Conservation (phyloP, 768 basidiomycete genomes). For the Calocybe indica region DNA sequence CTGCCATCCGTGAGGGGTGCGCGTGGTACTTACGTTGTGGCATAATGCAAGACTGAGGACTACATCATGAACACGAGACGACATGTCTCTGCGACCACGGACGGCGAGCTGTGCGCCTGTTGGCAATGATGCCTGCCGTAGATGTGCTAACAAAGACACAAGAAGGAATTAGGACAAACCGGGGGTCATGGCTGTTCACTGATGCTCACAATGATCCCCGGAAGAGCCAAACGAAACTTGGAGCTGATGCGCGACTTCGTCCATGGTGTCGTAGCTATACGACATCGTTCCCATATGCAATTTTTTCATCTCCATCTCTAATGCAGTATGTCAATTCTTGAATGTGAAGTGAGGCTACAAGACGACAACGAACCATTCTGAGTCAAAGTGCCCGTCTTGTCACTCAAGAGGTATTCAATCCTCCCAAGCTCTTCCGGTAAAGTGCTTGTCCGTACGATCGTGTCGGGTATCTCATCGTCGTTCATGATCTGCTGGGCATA, state of each 20-base stretch:
- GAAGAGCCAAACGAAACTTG: constrained; percentile 73
- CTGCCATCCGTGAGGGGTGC: no score
- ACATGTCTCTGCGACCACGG: constrained; percentile 91
- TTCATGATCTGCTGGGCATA: constrained; percentile 95
- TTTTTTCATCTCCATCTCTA: constrained; percentile 99
- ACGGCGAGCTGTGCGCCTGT: constrained; percentile 82
- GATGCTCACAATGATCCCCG: constrained; percentile 43
- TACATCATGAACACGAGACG: constrained; percentile 86
- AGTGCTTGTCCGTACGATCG: constrained; percentile 96
- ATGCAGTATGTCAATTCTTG: neutral
- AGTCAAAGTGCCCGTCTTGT: constrained; percentile 97
- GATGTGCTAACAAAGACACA: constrained; percentile 24
- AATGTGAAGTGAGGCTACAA: neutral
- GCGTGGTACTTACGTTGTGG: constrained; percentile 68
- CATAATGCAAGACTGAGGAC: constrained; percentile 92
- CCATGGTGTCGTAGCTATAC: constrained; percentile 97
- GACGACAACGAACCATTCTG: constrained; percentile 73
- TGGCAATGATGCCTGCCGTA: constrained; percentile 48
- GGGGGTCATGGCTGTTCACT: neutral
- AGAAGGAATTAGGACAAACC: neutral
- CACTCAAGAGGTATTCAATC: constrained; percentile 92
- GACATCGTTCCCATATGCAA: constrained; percentile 99
- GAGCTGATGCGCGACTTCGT: constrained; percentile 93
- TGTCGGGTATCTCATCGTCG: constrained; percentile 87
- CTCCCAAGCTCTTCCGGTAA: constrained; percentile 94